Conservation (phyloP, 2,329 filamentous ascomycete species). For the Tolypocladium guangdongense region DNA sequence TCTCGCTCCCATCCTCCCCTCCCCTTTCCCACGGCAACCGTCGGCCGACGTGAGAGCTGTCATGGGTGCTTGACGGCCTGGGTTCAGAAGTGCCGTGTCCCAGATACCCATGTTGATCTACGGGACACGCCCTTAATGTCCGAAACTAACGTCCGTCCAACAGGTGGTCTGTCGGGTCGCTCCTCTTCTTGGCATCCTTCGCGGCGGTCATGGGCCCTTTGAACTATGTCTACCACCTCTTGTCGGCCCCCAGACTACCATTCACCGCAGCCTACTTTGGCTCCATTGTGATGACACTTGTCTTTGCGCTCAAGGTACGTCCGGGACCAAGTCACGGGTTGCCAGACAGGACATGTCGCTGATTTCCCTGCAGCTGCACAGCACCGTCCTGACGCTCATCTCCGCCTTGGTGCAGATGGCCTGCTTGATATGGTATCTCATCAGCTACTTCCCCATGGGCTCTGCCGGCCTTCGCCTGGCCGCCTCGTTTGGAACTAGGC, state of each 20-base stretch:
- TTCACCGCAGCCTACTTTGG: conserved; percentile 95
- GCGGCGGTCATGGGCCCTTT: conserved; percentile 87
- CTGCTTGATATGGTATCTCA: conserved; percentile 80
- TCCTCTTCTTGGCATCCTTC: conserved; percentile 85
- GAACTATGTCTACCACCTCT: conserved; percentile 71
- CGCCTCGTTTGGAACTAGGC: conserved; percentile 72
- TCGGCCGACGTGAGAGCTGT: neutral
- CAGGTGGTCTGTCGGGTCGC: conserved; percentile 91
- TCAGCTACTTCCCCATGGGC: conserved; percentile 98
- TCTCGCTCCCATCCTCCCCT: conserved; percentile 2
- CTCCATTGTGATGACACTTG: conserved; percentile 79
- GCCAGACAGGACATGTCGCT: neutral
- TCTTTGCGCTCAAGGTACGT: conserved; percentile 87
- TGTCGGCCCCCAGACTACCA: conserved; percentile 74
- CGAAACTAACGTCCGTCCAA: conserved; percentile 14
- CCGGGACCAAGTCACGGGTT: neutral
- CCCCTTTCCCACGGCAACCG: conserved; percentile 1
- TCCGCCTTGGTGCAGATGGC: conserved; percentile 75
- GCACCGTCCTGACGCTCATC: conserved; percentile 73
- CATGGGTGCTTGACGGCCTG: neutral
- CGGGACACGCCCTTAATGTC: neutral
- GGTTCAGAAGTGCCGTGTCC: neutral
- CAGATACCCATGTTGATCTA: conserved; percentile 2
- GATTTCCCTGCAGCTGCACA: conserved; percentile 54
- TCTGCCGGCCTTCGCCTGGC: conserved; percentile 78